Conservation (phyloP, 2,329 filamentous ascomycete genomes). For the Fusarium armeniacum region DNA sequence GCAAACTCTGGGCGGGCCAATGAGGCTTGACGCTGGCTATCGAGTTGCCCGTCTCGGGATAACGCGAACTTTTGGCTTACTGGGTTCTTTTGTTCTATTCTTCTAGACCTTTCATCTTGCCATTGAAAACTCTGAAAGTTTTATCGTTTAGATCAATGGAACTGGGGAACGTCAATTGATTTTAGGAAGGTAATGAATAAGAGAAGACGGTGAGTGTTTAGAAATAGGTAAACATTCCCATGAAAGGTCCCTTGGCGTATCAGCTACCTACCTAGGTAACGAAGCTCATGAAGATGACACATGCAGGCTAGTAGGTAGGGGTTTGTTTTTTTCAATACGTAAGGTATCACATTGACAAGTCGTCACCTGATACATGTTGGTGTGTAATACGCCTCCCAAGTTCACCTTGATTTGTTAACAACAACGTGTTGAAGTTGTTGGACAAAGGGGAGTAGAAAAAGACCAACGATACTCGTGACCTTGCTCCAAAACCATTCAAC, state of each 20-base stretch:
- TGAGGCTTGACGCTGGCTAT: constrained; percentile 25
- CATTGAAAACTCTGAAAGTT: constrained; percentile 32
- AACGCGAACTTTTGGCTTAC: constrained; percentile 21
- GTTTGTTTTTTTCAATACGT: constrained; percentile 31
- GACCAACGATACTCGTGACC: constrained; percentile 22
- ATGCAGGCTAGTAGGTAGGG: background rate
- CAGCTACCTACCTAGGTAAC: background rate
- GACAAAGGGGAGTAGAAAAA: constrained; percentile 20
- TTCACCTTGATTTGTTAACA: constrained; percentile 9
- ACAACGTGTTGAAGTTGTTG: constrained; percentile 2
- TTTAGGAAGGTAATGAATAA: constrained; percentile 17
- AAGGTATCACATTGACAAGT: constrained; percentile 39
- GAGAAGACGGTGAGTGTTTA: constrained; percentile 1
- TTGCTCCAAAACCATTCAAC: background rate
- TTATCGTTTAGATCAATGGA: background rate
- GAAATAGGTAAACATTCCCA: background rate
- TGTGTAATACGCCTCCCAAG: constrained; percentile 28
- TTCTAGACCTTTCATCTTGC: constrained; percentile 18
- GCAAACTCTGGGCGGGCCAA: constrained; percentile 28
- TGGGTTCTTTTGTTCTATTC: constrained; percentile 34
- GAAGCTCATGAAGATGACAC: constrained; percentile 1
- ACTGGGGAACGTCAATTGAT: background rate
- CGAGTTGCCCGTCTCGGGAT: constrained; percentile 44
- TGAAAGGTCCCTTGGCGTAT: constrained; percentile 7
- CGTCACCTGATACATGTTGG: constrained; percentile 38